phyloP scores from a whole-genome alignment of 441 rosid genomes.

The California macrophylla region DNA sequence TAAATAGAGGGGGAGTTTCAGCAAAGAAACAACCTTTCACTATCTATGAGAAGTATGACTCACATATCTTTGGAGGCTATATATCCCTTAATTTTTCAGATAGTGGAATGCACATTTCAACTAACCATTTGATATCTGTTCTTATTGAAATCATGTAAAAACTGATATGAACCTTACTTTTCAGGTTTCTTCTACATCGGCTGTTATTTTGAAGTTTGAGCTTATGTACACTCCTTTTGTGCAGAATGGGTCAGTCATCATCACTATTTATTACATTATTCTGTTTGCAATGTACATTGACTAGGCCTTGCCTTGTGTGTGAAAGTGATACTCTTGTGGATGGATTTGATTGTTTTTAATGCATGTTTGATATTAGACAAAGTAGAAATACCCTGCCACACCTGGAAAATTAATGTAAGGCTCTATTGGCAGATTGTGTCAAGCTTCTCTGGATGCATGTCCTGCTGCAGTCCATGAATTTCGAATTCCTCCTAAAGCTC shows the following conservation, averaged over 20 bases:
- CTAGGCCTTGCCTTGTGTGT: not conserved
- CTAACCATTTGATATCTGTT: not conserved
- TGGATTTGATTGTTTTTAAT: not conserved
- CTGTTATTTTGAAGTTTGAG: slow-evolving; percentile 82
- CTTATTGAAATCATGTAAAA: not conserved
- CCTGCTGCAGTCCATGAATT: slow-evolving; percentile 74
- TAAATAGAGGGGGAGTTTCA: not conserved
- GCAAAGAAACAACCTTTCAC: not conserved
- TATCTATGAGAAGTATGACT: not conserved
- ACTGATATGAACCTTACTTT: slow-evolving; percentile 15
- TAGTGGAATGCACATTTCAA: not conserved
- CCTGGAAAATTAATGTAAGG: slow-evolving; percentile 5
- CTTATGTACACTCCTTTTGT: slow-evolving; percentile 58
- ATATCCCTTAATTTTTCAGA: not conserved
- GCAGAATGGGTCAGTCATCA: slow-evolving; percentile 38
- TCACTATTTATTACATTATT: slow-evolving; percentile 3
- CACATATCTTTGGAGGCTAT: not conserved
- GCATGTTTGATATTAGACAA: not conserved
- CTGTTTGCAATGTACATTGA: not conserved
- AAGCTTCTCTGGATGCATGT: slow-evolving; percentile 41
- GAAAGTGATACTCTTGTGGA: not conserved
- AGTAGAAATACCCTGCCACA: not conserved
- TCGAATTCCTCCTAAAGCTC: slow-evolving; percentile 84
- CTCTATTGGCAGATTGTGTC: slow-evolving; percentile 36
- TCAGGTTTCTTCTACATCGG: slow-evolving; percentile 65